Evolutionary conservation across 1,139 yeast genomes (phyloP), one percentile per base, ranked within the genome.

Genomic region (Hanseniaspora uvarum): DNA sequence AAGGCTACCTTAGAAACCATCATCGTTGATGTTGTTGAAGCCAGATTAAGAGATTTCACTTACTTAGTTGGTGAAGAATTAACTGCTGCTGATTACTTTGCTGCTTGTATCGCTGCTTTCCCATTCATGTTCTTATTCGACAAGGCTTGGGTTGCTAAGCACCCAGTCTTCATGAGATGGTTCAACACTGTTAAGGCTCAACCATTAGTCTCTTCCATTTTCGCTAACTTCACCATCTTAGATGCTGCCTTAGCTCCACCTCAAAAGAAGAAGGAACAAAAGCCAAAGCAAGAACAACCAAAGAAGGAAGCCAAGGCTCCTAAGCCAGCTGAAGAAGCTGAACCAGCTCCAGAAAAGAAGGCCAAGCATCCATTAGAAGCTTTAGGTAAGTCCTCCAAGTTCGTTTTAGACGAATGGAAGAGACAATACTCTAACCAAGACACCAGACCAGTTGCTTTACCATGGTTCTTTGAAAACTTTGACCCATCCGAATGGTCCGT

Each of bases 381-480:
- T 57, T 80, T 89, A 60, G 94, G 94, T 65, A 79, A 75, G 69
- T 71, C 92, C 40, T 65, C 84, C 68, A 70, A 70, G 60, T 76
- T 84, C 66, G 74, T 80, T 59, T 67, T 92, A 62, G 97, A 92
- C 68, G 94, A 87, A 72, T 89, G 96, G 95, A 92, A 92, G 84
- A 85, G 96, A 77, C 73, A 73, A 62, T 94, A 92, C 83, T 89
- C 97, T 62, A 92, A 92, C 80, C 94, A 88, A 74, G 97, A 92
- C 68, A 89, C 97, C 68, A 87, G 97, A 76, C 84, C 81, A 70
- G 80, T 72, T 63, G 96, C 97, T 62, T 78, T 92, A 64, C 97
- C 97, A 70, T 92, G 94, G 92, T 92, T 92, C 89, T 92, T 96
- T 96, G 84, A 85, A 72, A 81, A 86, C 76, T 89, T 79, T 79